phyloP scores from a whole-genome alignment of 75 land plant species.

The Pinus taeda region DNA sequence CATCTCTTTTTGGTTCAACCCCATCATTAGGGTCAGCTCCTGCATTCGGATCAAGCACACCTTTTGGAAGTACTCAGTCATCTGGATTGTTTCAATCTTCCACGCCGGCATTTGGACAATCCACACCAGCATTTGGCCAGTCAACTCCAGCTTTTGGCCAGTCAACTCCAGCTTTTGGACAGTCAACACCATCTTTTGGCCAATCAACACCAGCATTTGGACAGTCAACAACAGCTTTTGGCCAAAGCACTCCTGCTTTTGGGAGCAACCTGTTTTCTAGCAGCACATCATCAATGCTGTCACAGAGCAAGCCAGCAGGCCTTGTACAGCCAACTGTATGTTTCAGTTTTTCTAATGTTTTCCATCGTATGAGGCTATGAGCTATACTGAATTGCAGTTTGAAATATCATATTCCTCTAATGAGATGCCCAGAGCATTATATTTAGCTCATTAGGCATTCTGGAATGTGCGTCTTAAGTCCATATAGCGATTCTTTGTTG shows the following conservation, averaged over 20 bases:
- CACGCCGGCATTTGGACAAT: constrained; percentile 30
- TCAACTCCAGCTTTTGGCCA: constrained; percentile 40
- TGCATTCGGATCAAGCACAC: constrained; percentile 53
- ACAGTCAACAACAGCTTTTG: constrained; percentile 19
- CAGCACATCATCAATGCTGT: constrained; percentile 30
- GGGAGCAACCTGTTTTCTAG: constrained; percentile 46
- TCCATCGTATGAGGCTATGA: neutral
- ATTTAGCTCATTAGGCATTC: neutral
- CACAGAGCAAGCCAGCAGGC: constrained; percentile 35
- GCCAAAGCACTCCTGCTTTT: constrained; percentile 29
- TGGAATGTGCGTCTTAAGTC: neutral
- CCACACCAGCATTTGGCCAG: constrained; percentile 34
- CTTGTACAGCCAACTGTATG: constrained; percentile 55
- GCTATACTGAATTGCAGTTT: neutral
- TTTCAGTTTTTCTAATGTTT: neutral
- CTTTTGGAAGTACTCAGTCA: constrained; percentile 63
- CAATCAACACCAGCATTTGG: constrained; percentile 6
- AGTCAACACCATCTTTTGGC: constrained; percentile 21
- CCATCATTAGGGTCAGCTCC: constrained; percentile 36
- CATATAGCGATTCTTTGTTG: constrained; percentile 2
- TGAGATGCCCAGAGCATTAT: neutral
- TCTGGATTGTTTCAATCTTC: constrained; percentile 60
- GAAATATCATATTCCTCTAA: neutral
- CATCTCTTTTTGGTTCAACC: constrained; percentile 50
- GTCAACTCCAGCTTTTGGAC: constrained; percentile 25